Evolutionary conservation across 305 asterid species (phyloP), one percentile per base, ranked within the genome.

Genomic region (Ajuga reptans): DNA sequence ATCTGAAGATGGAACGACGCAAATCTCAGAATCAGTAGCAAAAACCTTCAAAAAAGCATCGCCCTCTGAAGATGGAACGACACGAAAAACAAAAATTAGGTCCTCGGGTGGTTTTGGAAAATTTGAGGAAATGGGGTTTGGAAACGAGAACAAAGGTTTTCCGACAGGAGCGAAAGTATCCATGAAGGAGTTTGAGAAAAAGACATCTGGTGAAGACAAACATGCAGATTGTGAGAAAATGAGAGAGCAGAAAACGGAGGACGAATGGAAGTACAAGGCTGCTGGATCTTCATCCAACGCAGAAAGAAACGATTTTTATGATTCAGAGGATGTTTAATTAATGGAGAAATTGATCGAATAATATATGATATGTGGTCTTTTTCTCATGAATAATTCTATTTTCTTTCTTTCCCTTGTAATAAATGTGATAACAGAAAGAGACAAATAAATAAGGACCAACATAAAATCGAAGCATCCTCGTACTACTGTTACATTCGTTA

Each of bases 191-290:
- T 21, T 21, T 21, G 27, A 21, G 27, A 21, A 21, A 2, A 21
- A 50, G 0, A 34, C 50, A 0, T 16, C 50, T 58, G 60, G 34
- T 6, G 37, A 65, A 34, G 71, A 50, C 49, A 50, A 50, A 49
- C 49, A 45, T 16, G 36, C 15, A 12, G 69, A 15, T 29, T 15
- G 16, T 64, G 57, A 2, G 5, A 64, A 43, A 18, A 42, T 39
- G 34, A 60, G 4, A 1, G 39, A 42, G 33, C 9, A 43, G 45
- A 63, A 31, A 16, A 47, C 9, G 16, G 33, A 64, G 46, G 69
- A n/a, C n/a, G n/a, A 64, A 47, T 31, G 46, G 16, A 64, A 47
- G 18, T 64, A 49, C 29, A 64, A 64, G 69, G 51, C 43, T 14
- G 34, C 34, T 6, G 17, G 34, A 46, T 18, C 58, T 29, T 10